Evolutionary conservation across 805 yeast species (phyloP), one percentile per base, ranked within the genome.

Genomic region (Candida vartiovaarae): DNA sequence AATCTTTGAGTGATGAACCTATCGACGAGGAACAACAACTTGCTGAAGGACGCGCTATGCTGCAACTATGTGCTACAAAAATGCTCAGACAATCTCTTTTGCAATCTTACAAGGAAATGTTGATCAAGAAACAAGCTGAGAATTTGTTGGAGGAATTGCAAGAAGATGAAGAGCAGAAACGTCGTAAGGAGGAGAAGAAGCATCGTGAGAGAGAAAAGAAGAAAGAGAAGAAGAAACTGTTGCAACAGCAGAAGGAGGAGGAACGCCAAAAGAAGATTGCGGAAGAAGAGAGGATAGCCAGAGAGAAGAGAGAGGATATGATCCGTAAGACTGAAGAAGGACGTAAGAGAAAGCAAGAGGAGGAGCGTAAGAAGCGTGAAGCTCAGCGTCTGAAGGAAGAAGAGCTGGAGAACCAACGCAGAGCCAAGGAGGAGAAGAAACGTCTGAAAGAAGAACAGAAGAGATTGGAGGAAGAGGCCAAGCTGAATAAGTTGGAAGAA

Each of bases 1-100:
- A 67, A n/a, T 68, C 48, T 9, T 48, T 33, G 36, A 46, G 51
- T 56, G 60, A 67, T 37, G 64, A 68, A 39, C 67, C 62, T 9
- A 48, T 66, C n/a, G 78, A 73, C 47, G 82, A 80, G 41, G 83
- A 78, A 47, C 82, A 71, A 60, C 72, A 89, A 40, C 65, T 85
- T 55, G 82, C 78, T 54, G 95, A 89, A 63, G 82, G 91, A 9
- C 82, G 90, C 33, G 78, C 84, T 26, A 74, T 87, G 71, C 74
- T 90, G 48, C 88, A 86, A 54, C 71, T 85, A 42, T 84, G 88
- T 44, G 85, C 90, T 1, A 82, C 93, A 4, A 78, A 86, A 42
- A 70, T 87, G 58, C 74, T 90, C 53, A 86, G 84, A 55, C 80
- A 78, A 51, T 74, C 88, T 37, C 75, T 90, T 30, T 70, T 84